Evolutionary conservation across 495 filamentous ascomycete genomes (phyloP).

Genomic region (Neurospora sp.): DNA sequence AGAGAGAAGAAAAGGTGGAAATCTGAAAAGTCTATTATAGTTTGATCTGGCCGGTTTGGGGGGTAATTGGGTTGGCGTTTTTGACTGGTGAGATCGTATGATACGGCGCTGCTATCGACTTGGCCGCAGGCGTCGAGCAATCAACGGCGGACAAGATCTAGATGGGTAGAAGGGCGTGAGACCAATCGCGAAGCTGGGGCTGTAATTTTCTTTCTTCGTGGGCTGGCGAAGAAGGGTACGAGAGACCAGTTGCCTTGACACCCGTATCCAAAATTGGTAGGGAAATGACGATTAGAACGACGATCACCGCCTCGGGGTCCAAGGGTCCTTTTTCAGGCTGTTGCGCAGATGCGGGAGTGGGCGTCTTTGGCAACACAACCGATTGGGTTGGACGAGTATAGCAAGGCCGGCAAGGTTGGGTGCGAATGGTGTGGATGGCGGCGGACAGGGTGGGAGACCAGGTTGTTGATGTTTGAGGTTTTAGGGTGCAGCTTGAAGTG

Average conservation of each 20-base stretch:
- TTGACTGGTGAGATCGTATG: background rate
- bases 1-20: conserved; percentile 1
- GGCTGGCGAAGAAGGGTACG: conserved; percentile 2
- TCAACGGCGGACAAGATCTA: background rate
- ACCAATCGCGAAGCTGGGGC: conserved; percentile 14
- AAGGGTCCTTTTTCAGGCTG: background rate
- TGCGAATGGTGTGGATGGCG: background rate
- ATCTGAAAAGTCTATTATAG: background rate
- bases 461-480: background rate
- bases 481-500: background rate
- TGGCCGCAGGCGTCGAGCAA: background rate
- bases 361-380: background rate
- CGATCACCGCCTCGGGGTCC: conserved; percentile 11
- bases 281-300: conserved; percentile 8
- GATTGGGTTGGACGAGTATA: background rate
- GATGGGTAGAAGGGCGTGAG: background rate
- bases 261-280: conserved; percentile 8
- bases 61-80: background rate
- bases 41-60: background rate
- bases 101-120: background rate
- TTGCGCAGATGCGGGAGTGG: background rate
- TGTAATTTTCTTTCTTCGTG: conserved; percentile 6
- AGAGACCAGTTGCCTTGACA: conserved; percentile 12
- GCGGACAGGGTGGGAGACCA: background rate
- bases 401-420: background rate